A percentile compares a stretch with the other conserved stretches of the same genome.
Conservation (phyloP, 2,329 filamentous ascomycete genomes). For the Pseudopyricularia javanii region DNA sequence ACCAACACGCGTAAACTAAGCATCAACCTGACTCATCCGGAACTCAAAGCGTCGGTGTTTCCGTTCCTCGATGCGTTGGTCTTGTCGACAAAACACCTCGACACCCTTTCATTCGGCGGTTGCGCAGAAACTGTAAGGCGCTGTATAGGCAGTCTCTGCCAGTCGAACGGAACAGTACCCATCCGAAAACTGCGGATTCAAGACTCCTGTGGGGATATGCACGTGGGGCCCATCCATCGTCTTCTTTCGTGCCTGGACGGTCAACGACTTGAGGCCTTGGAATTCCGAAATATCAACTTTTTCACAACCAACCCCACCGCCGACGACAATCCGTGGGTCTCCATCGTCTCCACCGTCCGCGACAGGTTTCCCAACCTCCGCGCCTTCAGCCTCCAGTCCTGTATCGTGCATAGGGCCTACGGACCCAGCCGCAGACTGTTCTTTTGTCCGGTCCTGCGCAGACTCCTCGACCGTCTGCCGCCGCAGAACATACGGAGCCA, state of each 20-base stretch:
- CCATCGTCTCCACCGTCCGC: neutral
- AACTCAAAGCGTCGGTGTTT: no score
- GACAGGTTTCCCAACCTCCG: neutral
- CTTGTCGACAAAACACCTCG: neutral
- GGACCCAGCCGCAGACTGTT: neutral
- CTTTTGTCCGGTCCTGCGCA: neutral
- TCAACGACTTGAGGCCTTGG: neutral
- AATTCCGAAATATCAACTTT: neutral
- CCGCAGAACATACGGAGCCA: neutral
- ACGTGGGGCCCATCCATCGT: neutral
- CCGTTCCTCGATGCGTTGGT: no score
- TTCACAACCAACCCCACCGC: neutral
- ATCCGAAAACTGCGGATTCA: neutral
- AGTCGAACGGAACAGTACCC: neutral
- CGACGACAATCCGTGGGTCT: neutral
- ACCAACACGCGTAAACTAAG: no score
- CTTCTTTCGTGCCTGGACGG: neutral
- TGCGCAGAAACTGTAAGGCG: neutral
- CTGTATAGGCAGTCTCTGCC: neutral
- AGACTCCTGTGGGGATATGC: neutral
- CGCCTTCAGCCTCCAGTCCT: neutral
- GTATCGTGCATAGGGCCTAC: neutral
- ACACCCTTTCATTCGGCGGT: neutral
- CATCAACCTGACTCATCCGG: no score
- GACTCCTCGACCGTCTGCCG: neutral